These are phyloP conservation scores for Neolecta irregularis DNA, from an alignment of 1,139 yeast genomes.

Conservation along the genomic window DNA sequence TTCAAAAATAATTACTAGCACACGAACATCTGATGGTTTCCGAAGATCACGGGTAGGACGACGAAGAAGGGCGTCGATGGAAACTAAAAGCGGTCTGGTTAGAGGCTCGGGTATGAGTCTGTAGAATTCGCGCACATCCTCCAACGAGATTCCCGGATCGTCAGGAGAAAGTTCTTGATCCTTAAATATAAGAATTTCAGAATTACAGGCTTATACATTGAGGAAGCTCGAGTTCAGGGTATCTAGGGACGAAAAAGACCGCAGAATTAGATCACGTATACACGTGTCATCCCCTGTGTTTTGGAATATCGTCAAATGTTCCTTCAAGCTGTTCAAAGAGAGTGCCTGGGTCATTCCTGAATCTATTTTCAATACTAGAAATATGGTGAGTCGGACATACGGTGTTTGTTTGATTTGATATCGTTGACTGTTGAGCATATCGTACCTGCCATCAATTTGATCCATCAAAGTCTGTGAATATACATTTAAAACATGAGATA, in stretches of 20 bases:
- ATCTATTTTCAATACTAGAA: background rate
- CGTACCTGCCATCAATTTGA: conserved; percentile 3
- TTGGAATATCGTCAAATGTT: conserved; percentile 1
- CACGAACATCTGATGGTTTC: conserved; percentile 19
- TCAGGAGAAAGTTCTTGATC: conserved; percentile 19
- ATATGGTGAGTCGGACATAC: conserved; percentile 9
- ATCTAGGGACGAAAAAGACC: conserved; percentile 18
- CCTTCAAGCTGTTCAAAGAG: conserved; percentile 1
- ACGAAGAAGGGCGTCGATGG: conserved; percentile 19
- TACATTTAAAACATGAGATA: conserved; percentile 15
- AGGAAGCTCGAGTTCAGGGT: conserved; percentile 16
- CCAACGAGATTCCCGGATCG: conserved; percentile 20
- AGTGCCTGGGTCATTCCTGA: conserved; percentile 1
- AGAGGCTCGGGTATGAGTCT: conserved; percentile 15
- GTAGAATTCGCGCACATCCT: conserved; percentile 13
- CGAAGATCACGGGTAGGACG: conserved; percentile 18
- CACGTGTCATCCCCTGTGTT: conserved; percentile 2
- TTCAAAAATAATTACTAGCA: conserved; percentile 23
- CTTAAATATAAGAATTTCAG: conserved; percentile 17
- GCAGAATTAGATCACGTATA: conserved; percentile 10
- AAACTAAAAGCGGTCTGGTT: conserved; percentile 16
- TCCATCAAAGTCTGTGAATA: background rate
- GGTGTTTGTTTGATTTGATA: too few species aligned
- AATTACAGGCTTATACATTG: background rate
- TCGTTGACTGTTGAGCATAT: conserved; percentile 17